Evolutionary conservation across 345 rosid species (phyloP).

Genomic region (Euphorbia peplus): DNA sequence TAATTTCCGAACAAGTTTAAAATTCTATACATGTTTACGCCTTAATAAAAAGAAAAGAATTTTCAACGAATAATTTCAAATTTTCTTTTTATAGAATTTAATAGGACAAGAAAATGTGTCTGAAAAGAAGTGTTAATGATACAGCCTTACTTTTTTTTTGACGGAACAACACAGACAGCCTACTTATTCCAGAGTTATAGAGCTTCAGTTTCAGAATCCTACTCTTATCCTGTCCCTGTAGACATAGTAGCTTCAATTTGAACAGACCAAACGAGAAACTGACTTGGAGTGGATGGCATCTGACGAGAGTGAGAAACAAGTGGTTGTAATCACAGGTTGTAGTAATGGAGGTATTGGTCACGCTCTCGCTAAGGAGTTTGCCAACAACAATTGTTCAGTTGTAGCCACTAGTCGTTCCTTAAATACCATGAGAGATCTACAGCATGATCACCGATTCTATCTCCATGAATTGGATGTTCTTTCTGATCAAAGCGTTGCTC

Average conservation of each 20-base stretch:
- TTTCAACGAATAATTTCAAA: too few relatives aligned
- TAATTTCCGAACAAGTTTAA: too few relatives aligned
- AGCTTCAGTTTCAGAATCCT: neutral
- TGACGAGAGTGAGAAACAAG: conserved; percentile 40
- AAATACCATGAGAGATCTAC: conserved; percentile 62
- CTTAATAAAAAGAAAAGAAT: too few relatives aligned
- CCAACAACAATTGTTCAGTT: conserved; percentile 55
- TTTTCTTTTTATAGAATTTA: too few relatives aligned
- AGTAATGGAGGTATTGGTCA: conserved; percentile 83
- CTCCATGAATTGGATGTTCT: conserved; percentile 71
- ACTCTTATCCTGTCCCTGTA: neutral
- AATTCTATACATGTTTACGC: too few relatives aligned
- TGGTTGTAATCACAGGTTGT: conserved; percentile 81
- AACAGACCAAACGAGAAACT: too few relatives aligned
- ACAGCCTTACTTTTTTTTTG: too few relatives aligned
- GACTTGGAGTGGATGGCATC: too few relatives aligned
- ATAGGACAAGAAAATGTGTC: too few relatives aligned
- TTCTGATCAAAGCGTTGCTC: conserved; percentile 56
- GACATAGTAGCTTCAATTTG: conserved; percentile 1
- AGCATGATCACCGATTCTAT: conserved; percentile 55
- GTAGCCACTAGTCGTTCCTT: conserved; percentile 68
- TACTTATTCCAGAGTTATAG: neutral
- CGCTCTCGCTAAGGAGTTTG: conserved; percentile 75
- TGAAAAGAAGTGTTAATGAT: too few relatives aligned
- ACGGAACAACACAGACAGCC: too few relatives aligned